phyloP scores from a whole-genome alignment of 2,329 filamentous ascomycete genomes.

The Sclerotinia borealis region DNA sequence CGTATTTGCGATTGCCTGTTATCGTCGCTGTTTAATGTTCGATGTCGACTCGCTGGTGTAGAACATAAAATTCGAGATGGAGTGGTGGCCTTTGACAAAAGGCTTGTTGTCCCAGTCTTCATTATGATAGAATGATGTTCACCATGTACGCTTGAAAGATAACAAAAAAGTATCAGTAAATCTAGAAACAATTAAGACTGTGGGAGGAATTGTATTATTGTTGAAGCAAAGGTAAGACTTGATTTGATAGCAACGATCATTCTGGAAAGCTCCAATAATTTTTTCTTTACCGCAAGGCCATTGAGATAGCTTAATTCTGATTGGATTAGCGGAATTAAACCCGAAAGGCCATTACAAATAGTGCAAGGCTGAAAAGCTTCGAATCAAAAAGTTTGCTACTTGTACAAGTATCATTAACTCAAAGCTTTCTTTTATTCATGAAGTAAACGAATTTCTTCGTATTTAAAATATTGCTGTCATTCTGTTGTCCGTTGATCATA shows the following conservation, averaged over 20 bases:
- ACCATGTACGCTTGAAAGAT: neutral
- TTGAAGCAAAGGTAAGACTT: conserved; percentile 1
- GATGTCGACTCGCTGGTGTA: conserved; percentile 22
- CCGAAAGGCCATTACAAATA: conserved; percentile 3
- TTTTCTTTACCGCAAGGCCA: conserved; percentile 4
- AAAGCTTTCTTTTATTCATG: neutral
- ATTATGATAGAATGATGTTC: conserved; percentile 19
- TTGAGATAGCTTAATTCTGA: neutral
- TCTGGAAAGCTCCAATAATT: conserved; percentile 15
- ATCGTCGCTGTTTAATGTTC: conserved; percentile 16
- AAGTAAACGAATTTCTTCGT: neutral
- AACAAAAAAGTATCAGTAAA: neutral
- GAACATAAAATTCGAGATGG: conserved; percentile 27
- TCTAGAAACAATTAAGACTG: neutral
- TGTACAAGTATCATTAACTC: no score
- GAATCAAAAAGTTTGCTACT: neutral
- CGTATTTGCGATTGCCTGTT: conserved; percentile 21
- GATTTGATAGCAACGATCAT: conserved; percentile 5
- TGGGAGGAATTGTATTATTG: neutral
- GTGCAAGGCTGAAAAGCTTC: conserved; percentile 1
- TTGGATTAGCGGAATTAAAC: conserved; percentile 1
- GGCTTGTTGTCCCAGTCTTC: conserved; percentile 30
- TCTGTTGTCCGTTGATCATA: neutral
- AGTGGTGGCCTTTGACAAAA: conserved; percentile 30
- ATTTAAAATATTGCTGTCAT: neutral